Conservation (phyloP, 805 yeast genomes). For the Teunomyces stri region DNA sequence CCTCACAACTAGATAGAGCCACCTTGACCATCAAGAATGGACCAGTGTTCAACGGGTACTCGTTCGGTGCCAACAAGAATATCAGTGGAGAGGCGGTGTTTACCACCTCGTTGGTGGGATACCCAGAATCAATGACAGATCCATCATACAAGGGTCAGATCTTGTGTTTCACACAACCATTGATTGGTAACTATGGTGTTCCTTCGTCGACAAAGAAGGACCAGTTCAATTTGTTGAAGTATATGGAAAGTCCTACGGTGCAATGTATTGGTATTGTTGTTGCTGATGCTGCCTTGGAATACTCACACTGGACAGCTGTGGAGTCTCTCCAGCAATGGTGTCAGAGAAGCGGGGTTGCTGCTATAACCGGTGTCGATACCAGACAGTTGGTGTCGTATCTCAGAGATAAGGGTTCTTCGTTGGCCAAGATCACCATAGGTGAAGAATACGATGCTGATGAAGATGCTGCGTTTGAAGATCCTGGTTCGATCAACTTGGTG, state of each 20-base stretch:
- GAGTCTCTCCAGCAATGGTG: constrained; percentile 96
- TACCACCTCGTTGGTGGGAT: constrained; percentile 96
- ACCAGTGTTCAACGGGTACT: constrained; percentile 87
- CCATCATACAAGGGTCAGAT: constrained; percentile 98
- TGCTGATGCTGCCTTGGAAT: constrained; percentile 89
- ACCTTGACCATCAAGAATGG: constrained; percentile 90
- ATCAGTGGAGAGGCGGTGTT: constrained; percentile 97
- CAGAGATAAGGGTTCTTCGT: constrained; percentile 94
- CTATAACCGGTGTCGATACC: constrained; percentile 96
- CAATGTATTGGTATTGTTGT: constrained; percentile 97
- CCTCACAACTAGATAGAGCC: constrained; percentile 66
- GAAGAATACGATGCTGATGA: constrained; percentile 90
- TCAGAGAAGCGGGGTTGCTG: constrained; percentile 90
- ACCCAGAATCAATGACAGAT: constrained; percentile 98
- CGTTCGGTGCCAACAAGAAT: constrained; percentile 93
- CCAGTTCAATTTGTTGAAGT: constrained; percentile 79
- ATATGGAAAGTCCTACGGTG: constrained; percentile 85
- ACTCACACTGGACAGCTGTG: constrained; percentile 99
- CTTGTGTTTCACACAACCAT: constrained; percentile 93
- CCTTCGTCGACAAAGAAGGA: constrained; percentile 83
- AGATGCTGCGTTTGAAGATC: constrained; percentile 87
- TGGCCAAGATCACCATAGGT: constrained; percentile 86
- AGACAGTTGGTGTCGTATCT: constrained; percentile 88
- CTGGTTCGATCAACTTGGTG: constrained; percentile 85
- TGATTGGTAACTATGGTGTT: constrained; percentile 97